Base-by-base conservation (phyloP, 306 rosid genomes). In the Cotoneaster glaucophyllus region DNA sequence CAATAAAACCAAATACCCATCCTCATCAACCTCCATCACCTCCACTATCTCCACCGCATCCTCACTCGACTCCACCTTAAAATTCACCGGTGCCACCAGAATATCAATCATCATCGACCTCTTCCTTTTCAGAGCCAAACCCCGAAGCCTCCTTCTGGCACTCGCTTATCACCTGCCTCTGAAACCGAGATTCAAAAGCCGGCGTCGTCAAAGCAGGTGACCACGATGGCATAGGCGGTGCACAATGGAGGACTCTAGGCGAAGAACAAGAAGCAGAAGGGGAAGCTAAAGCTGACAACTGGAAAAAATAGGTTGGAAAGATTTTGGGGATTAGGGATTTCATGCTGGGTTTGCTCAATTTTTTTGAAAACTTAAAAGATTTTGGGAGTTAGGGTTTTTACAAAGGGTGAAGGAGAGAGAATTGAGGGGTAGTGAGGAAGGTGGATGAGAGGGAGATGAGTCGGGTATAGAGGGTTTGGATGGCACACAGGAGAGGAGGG, bases 1-100 rank as follows among this genome's bases (percentile, higher is more conserved):
- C 88, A 87, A 67, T 74, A n/a, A 84, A 56, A 87, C 84, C 24
- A 88, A 84, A 29, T 84, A 87, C 2, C 80, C 88, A 22, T 82
- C 84, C 11, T 37, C 84, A 54, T 84, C 90, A 39, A n/a, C n/a
- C n/a, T n/a, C n/a, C n/a, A n/a, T n/a, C n/a, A 77, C 88, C 77
- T 87, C 90, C 66, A 87, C 69, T 52, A 71, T 78, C 69, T 78
- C 83, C 67, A 6, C 69, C 4, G n/a, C 44, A 4, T 3, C 34
- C 32, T 24, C 72, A 3, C 76, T 74, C 11, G 82, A 65, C 14
- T 79, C 86, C 57, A 71, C 76, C 10, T 21, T 76, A 31, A 81
- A 79, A 50, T 58, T 58, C 69, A 78, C 12, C 1, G 86, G 34
- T 61, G 69, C 53, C 17, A 57, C 28, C 53, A 79, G 83, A 64